These are phyloP conservation scores for Anisogramma anomala DNA, from an alignment of 2,329 filamentous ascomycete species.

Conservation along the genomic window DNA sequence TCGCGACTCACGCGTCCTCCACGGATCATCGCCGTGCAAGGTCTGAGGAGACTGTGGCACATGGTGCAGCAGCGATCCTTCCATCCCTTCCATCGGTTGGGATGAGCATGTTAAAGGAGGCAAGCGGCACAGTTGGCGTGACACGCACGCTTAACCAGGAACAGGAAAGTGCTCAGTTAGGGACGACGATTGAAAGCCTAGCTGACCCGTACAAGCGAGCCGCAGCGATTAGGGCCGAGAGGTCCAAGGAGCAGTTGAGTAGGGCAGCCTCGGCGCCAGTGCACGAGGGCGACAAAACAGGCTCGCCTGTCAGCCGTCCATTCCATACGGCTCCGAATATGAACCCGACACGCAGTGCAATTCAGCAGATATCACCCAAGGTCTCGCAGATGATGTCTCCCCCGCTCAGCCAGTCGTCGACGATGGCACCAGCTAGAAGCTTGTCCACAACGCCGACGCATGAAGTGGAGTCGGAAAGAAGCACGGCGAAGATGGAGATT, in stretches of 20 bases:
- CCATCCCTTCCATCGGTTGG: background rate
- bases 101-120: conserved; percentile 1
- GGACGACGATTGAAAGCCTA: background rate
- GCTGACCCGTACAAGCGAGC: conserved; percentile 8
- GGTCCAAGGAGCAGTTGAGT: background rate
- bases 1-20: background rate
- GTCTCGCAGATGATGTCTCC: conserved; percentile 5
- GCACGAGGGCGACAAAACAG: background rate
- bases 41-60: conserved; percentile 5
- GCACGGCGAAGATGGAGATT: conserved; percentile 7
- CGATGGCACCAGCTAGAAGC: conserved; percentile 7
- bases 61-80: background rate
- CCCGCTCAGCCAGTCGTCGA: conserved; percentile 4
- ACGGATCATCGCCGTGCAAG: conserved; percentile 9
- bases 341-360: background rate
- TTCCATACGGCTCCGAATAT: background rate
- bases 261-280: conserved; percentile 8
- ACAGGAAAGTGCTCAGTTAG: background rate
- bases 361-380: background rate
- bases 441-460: conserved; percentile 11
- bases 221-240: conserved; percentile 11
- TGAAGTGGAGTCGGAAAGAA: background rate
- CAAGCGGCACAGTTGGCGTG: conserved; percentile 1
- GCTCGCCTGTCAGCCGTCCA: background rate
- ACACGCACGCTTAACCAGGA: conserved; percentile 5